Percentiles rank a stretch among this genome's conserved stretches.
These are phyloP conservation scores for Lactuca saligna DNA, from an alignment of 129 eudicot genomes.

Conservation along the genomic window DNA sequence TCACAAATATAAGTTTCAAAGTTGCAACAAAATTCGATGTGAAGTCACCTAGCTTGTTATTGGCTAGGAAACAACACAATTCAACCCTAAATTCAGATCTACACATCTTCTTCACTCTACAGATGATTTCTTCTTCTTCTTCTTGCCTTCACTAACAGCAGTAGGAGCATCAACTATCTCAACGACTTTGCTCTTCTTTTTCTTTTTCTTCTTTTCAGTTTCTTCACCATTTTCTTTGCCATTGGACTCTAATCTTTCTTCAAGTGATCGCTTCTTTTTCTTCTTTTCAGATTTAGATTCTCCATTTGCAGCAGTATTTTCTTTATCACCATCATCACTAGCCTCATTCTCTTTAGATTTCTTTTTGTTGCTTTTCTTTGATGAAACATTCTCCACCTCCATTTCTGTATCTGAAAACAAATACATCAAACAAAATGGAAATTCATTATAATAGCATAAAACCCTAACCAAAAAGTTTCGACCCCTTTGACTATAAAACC, in stretches of 20 bases:
- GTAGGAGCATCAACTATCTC: constrained; percentile 34
- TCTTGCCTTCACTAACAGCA: constrained; percentile 35
- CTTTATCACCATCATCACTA: constrained; percentile 39
- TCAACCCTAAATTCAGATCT: no score
- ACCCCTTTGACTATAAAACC: no score
- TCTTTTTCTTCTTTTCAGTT: constrained; percentile 48
- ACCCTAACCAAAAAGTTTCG: no score
- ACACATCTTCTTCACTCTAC: neutral
- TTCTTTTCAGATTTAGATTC: constrained; percentile 62
- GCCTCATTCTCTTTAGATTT: constrained; percentile 46
- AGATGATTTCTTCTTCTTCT: neutral
- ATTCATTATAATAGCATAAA: neutral
- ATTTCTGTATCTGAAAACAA: constrained; percentile 39
- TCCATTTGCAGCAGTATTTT: constrained; percentile 44
- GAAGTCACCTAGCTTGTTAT: no score
- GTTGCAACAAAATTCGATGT: no score
- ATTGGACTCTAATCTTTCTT: constrained; percentile 24
- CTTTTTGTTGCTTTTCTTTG: constrained; percentile 82
- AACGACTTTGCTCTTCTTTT: constrained; percentile 54
- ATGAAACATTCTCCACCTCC: constrained; percentile 49
- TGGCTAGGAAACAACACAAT: no score
- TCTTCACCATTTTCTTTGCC: constrained; percentile 53
- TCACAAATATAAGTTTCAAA: no score
- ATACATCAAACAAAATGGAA: neutral
- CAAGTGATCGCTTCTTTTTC: constrained; percentile 62